phyloP scores from a whole-genome alignment of 768 basidiomycete genomes.

The Coprinopsis marcescibilis region DNA sequence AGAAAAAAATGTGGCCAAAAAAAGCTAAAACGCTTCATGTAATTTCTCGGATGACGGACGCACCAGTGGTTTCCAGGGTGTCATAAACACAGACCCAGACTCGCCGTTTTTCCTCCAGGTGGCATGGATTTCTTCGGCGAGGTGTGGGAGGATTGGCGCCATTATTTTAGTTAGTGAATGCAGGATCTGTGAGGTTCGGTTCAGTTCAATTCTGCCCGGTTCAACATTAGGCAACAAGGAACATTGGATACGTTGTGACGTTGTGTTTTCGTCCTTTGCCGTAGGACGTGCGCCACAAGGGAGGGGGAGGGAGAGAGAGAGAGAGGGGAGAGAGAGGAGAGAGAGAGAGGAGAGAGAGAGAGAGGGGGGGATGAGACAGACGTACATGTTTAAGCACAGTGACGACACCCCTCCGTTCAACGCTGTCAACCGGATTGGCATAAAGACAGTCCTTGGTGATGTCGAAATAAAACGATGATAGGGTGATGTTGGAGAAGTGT shows the following conservation, averaged over 20 bases:
- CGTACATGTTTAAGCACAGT: constrained; percentile 66
- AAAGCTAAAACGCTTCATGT: too few relatives aligned
- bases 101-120: constrained; percentile 28
- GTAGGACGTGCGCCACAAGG: too few relatives aligned
- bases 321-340: too few relatives aligned
- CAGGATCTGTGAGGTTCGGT: constrained; percentile 59
- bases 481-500: constrained; percentile 74
- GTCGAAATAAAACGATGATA: constrained; percentile 91
- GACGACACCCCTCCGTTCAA: constrained; percentile 57
- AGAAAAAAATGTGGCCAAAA: too few relatives aligned
- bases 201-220: too few relatives aligned
- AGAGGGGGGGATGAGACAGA: too few relatives aligned
- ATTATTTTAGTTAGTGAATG: constrained; percentile 62
- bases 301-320: too few relatives aligned
- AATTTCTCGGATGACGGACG: too few relatives aligned
- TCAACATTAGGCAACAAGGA: background rate
- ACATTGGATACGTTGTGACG: too few relatives aligned
- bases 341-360: too few relatives aligned
- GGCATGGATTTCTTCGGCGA: constrained; percentile 83
- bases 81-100: constrained; percentile 78
- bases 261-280: too few relatives aligned
- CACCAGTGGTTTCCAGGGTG: constrained; percentile 67
- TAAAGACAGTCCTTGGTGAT: constrained; percentile 89
- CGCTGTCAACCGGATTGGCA: constrained; percentile 47
- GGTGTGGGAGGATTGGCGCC: constrained; percentile 84